These are phyloP conservation scores for Toxicodendron radicans DNA, from an alignment of 345 rosid genomes.

Conservation along the genomic window DNA sequence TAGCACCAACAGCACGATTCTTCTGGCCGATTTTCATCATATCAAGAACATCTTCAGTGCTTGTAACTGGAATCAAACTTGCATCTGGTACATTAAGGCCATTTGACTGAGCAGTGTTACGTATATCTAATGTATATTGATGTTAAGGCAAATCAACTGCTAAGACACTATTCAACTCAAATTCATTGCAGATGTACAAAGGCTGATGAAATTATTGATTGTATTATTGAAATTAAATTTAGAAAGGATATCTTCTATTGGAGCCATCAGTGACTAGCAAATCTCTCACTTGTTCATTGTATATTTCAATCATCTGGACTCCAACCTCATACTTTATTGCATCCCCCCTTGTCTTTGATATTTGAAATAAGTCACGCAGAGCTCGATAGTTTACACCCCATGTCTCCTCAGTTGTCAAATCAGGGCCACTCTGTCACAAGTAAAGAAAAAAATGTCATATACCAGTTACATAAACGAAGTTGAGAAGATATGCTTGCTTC, in stretches of 20 bases:
- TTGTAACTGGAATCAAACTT: constrained; percentile 78
- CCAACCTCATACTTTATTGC: constrained; percentile 76
- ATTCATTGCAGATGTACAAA: not conserved
- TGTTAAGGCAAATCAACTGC: constrained; percentile 44
- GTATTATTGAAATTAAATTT: not conserved
- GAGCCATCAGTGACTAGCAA: constrained; percentile 87
- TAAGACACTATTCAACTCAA: constrained; percentile 10
- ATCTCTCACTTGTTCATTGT: constrained; percentile 97
- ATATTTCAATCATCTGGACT: constrained; percentile 98
- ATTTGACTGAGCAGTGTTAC: constrained; percentile 84
- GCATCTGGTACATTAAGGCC: constrained; percentile 99
- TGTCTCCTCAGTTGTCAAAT: constrained; percentile 62
- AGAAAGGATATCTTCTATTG: constrained; percentile 84
- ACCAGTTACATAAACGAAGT: not conserved
- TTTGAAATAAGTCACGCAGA: constrained; percentile 74
- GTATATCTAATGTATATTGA: constrained; percentile 73
- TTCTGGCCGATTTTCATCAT: constrained; percentile 86
- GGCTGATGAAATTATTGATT: not conserved
- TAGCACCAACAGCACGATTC: constrained; percentile 97
- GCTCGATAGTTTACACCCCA: constrained; percentile 99
- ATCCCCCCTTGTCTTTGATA: constrained; percentile 69
- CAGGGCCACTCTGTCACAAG: constrained; percentile 81
- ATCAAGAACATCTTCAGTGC: constrained; percentile 88
- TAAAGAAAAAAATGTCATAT: not conserved
- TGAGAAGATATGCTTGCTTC: not conserved